Percentiles rank a stretch among this genome's conserved stretches.
These are phyloP conservation scores for Trametes sanguinea DNA, from an alignment of 768 basidiomycete genomes.

Conservation along the genomic window DNA sequence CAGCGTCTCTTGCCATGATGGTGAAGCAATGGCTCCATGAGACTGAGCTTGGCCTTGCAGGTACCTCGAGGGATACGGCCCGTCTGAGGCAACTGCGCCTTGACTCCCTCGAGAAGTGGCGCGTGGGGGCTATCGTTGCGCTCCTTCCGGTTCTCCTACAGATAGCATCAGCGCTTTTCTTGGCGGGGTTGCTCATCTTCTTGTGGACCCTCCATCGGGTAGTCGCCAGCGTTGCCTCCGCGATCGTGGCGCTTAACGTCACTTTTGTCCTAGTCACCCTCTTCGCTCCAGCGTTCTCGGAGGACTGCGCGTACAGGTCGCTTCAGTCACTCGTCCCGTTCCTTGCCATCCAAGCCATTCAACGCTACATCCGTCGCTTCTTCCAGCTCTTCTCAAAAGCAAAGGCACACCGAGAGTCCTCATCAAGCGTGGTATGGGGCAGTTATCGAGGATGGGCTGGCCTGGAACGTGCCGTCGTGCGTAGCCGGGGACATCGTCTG, in stretches of 20 bases:
- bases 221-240: not conserved
- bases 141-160: slow-evolving; percentile 27
- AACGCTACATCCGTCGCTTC: no score
- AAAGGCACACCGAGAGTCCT: no score
- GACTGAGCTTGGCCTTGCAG: not conserved
- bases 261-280: no score
- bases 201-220: not conserved
- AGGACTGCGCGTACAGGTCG: no score
- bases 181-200: slow-evolving; percentile 5
- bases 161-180: slow-evolving; percentile 11
- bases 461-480: no score
- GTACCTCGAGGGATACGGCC: not conserved
- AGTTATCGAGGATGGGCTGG: no score
- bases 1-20: not conserved
- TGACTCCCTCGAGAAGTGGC: slow-evolving; percentile 23
- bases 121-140: slow-evolving; percentile 23
- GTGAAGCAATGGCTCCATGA: slow-evolving; percentile 9
- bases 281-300: no score
- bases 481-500: no score
- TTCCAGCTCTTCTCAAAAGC: no score
- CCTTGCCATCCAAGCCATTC: no score
- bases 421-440: no score
- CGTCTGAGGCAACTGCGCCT: not conserved
- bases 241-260: not conserved
- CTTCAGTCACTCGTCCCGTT: no score